Evolutionary conservation across 768 basidiomycete genomes (phyloP).

Genomic region (Termitomyces bulborhizus): DNA sequence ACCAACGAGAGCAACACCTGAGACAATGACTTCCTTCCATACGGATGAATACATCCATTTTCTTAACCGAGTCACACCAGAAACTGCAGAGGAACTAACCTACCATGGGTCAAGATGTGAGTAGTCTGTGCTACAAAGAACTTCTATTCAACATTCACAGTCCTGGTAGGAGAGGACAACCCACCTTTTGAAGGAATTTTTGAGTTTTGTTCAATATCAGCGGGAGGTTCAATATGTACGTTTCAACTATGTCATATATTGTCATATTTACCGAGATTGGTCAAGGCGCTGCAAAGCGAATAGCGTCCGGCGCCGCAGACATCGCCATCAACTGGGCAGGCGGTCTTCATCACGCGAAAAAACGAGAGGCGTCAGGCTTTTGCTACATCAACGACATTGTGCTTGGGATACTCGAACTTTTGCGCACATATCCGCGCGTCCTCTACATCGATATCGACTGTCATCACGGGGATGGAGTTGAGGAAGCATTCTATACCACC

Average conservation of each 20-base stretch:
- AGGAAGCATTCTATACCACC: conserved; percentile 97
- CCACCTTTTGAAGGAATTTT: conserved; percentile 95
- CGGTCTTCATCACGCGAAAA: conserved; percentile 99
- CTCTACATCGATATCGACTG: conserved; percentile 98
- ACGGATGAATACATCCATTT: conserved; percentile 98
- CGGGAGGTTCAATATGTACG: conserved; percentile 89
- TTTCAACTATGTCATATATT: background rate
- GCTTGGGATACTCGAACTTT: conserved; percentile 85
- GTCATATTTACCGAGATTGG: background rate
- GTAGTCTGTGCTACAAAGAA: background rate
- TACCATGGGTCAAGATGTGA: conserved; percentile 81
- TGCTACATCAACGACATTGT: conserved; percentile 99
- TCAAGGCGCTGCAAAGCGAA: conserved; percentile 74
- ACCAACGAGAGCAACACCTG: conserved; percentile 63
- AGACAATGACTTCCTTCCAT: conserved; percentile 88
- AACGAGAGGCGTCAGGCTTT: conserved; percentile 95
- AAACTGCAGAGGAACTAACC: conserved; percentile 83
- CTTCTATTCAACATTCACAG: conserved; percentile 18
- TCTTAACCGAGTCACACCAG: conserved; percentile 81
- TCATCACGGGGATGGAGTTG: conserved; percentile 99
- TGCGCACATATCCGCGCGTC: conserved; percentile 79
- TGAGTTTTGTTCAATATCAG: conserved; percentile 95
- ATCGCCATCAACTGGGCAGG: conserved; percentile 98
- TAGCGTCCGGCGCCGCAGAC: conserved; percentile 80
- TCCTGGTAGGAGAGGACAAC: conserved; percentile 84